Conservation (phyloP, 306 rosid species). For the Corylus avellana region DNA sequence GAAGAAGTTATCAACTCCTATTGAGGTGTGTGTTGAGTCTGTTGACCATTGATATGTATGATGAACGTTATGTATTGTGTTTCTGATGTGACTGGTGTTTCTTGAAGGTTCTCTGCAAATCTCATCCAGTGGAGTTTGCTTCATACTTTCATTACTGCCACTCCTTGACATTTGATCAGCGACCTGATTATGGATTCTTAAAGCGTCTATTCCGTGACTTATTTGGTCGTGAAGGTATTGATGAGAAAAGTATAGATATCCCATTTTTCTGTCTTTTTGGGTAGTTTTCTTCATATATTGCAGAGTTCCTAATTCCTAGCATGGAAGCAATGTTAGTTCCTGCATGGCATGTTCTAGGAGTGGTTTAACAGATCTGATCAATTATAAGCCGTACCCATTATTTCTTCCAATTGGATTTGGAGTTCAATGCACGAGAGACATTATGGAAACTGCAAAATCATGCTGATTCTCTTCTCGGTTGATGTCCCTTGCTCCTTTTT, state of each 20-base stretch:
- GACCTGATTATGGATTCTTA: conserved; percentile 98
- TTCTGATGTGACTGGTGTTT: conserved; percentile 30
- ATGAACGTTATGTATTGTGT: conserved; percentile 9
- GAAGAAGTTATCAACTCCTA: conserved; percentile 94
- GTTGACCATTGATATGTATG: conserved; percentile 19
- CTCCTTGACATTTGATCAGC: conserved; percentile 88
- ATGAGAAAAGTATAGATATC: neutral
- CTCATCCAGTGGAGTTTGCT: conserved; percentile 93
- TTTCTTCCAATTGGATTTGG: neutral
- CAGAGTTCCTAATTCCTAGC: neutral
- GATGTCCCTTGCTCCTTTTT: neutral
- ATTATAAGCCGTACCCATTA: neutral
- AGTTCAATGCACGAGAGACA: neutral
- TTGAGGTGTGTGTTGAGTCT: conserved; percentile 59
- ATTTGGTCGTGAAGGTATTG: conserved; percentile 84
- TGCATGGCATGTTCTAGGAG: neutral
- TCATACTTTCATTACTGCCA: conserved; percentile 97
- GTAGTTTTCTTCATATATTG: neutral
- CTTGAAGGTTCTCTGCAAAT: conserved; percentile 80
- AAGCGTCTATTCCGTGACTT: conserved; percentile 86
- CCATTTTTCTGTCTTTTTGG: neutral
- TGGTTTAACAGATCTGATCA: neutral
- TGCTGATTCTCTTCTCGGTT: neutral
- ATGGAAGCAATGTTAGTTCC: neutral
- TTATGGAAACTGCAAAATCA: neutral